Evolutionary conservation across 306 rosid genomes (phyloP).

Genomic region (Dryas alaskensis): DNA sequence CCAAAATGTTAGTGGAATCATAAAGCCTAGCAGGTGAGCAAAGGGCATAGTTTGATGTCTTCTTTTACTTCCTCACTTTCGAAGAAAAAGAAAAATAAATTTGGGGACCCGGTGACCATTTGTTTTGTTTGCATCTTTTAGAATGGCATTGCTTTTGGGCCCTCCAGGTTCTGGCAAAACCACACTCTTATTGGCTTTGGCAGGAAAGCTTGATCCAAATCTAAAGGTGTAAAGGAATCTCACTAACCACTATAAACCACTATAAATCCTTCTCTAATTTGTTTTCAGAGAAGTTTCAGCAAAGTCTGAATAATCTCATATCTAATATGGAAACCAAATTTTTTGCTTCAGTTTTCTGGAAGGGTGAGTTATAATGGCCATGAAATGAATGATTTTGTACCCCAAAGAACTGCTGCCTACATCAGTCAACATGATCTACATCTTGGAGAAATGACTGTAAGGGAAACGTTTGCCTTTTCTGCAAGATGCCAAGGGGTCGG

Average conservation of each 20-base stretch:
- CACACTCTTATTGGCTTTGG: constrained; percentile 46
- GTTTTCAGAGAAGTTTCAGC: not conserved
- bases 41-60: not conserved
- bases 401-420: constrained; percentile 48
- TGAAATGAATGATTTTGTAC: constrained; percentile 41
- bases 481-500: constrained; percentile 57
- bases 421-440: constrained; percentile 47
- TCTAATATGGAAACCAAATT: not conserved
- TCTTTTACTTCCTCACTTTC: not conserved
- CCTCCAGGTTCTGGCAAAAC: constrained; percentile 60
- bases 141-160: constrained; percentile 51
- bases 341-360: constrained; percentile 29
- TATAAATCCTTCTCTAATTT: not conserved
- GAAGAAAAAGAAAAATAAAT: not conserved
- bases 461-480: constrained; percentile 52
- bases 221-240: constrained; percentile 25
- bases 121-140: constrained; percentile 4
- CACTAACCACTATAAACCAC: too few species aligned
- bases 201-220: constrained; percentile 44
- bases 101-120: not conserved
- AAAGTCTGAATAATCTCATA: not conserved
- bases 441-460: constrained; percentile 51
- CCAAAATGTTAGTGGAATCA: constrained; percentile 36
- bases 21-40: constrained; percentile 44
- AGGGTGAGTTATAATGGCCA: constrained; percentile 47